These are phyloP conservation scores for Sonneratia alba DNA, from an alignment of 345 rosid genomes.

Conservation along the genomic window DNA sequence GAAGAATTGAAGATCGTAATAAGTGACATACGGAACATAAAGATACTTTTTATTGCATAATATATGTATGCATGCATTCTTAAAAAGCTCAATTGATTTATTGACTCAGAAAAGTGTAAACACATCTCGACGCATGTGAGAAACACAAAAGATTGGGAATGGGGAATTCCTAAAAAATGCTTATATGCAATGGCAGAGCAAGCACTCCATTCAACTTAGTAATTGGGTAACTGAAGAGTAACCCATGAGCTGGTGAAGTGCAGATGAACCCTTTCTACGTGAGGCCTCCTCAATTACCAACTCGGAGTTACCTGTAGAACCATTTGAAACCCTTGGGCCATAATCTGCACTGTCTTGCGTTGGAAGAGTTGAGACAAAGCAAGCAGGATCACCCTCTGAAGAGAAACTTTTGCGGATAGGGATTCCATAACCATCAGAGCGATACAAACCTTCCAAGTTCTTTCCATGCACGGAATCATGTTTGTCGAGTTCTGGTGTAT, in stretches of 20 bases:
- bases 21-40: background rate
- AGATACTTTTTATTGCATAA: background rate
- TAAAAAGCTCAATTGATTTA: background rate
- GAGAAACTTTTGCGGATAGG: slow-evolving; percentile 19
- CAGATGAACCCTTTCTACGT: slow-evolving; percentile 35
- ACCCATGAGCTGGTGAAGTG: slow-evolving; percentile 82
- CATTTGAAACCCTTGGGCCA: background rate
- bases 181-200: background rate
- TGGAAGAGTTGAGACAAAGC: slow-evolving; percentile 12
- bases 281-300: slow-evolving; percentile 29
- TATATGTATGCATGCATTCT: background rate
- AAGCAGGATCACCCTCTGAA: slow-evolving; percentile 13
- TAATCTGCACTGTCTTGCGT: slow-evolving; percentile 3
- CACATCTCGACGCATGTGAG: background rate
- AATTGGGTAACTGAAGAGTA: slow-evolving; percentile 63
- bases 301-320: background rate
- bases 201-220: slow-evolving; percentile 15
- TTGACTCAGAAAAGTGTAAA: background rate
- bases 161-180: background rate
- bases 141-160: background rate
- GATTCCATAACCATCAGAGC: slow-evolving; percentile 29
- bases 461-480: background rate
- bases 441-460: background rate
- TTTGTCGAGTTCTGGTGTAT: slow-evolving; percentile 4
- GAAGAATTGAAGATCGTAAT: background rate